These are phyloP conservation scores for Erysimum cheiranthoides DNA, from an alignment of 345 rosid species.

Conservation along the genomic window DNA sequence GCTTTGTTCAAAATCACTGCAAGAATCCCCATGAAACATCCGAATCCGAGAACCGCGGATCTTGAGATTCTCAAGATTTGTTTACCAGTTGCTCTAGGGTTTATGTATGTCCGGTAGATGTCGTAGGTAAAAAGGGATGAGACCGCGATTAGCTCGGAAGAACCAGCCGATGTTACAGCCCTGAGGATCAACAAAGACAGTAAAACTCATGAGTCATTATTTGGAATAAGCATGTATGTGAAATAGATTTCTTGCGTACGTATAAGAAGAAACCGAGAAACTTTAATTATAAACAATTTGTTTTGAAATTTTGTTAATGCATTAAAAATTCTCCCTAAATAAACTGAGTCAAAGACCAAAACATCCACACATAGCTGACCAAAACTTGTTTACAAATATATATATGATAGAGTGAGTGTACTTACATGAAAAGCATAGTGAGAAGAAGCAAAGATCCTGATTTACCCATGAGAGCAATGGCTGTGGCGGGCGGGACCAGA, in stretches of 20 bases:
- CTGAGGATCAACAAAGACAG: constrained; percentile 46
- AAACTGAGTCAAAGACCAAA: neutral
- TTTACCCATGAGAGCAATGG: constrained; percentile 96
- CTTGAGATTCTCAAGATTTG: constrained; percentile 78
- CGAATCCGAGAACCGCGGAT: constrained; percentile 71
- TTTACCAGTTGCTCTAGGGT: constrained; percentile 75
- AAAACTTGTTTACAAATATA: constrained; percentile 6
- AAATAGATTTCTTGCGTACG: neutral
- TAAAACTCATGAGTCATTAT: constrained; percentile 20
- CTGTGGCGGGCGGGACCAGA: constrained; percentile 92
- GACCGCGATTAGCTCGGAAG: constrained; percentile 86
- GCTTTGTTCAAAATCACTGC: constrained; percentile 87
- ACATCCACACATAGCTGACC: neutral
- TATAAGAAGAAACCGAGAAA: constrained; percentile 9
- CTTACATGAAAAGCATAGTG: constrained; percentile 97
- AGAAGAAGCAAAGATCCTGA: constrained; percentile 87
- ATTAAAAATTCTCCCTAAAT: neutral
- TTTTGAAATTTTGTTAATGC: too few species aligned
- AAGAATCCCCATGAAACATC: constrained; percentile 93
- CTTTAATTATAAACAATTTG: too few species aligned
- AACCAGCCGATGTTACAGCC: constrained; percentile 98
- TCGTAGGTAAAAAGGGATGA: constrained; percentile 92
- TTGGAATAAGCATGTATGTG: neutral
- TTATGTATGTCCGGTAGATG: constrained; percentile 88
- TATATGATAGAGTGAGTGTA: constrained; percentile 4